Base-by-base conservation (phyloP, 495 filamentous ascomycete genomes). In the Podospora fimiseda region DNA sequence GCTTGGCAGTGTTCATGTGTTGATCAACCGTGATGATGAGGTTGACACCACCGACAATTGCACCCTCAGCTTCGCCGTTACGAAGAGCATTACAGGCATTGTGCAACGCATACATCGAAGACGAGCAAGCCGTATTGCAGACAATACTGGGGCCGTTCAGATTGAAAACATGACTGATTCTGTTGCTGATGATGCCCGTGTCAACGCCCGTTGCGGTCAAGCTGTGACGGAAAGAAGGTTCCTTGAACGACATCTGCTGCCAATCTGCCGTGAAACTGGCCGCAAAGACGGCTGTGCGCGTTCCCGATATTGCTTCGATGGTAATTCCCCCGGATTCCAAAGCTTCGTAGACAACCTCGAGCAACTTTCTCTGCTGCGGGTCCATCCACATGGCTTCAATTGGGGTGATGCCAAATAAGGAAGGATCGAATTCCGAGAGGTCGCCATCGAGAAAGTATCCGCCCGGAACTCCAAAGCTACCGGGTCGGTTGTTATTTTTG, bases 341-440 rank as follows among this genome's bases (percentile, higher is more conserved):
- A 1, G 88, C 88, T 54, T 90, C 86, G 58, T 90, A 91, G 1
- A 85, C 85, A 43, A 83, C 88, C 38, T 86, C 79, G 6, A 93
- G 72, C 0, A 86, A 82, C 38, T 89, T 67, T 20, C 88, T 79
- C 60, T 90, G 88, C 59, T 88, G 87, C 2, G 88, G 88, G 62
- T 91, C n/a, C n/a, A n/a, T n/a, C n/a, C n/a, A n/a, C n/a, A n/a
- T n/a, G n/a, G n/a, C n/a, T n/a, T n/a, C n/a, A n/a, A n/a, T n/a
- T n/a, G n/a, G n/a, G n/a, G n/a, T n/a, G n/a, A n/a, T n/a, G n/a
- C n/a, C n/a, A n/a, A n/a, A n/a, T n/a, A n/a, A n/a, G n/a, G n/a
- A n/a, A n/a, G n/a, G n/a, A n/a, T n/a, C n/a, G n/a, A n/a, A n/a
- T n/a, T n/a, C n/a, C n/a, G n/a, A n/a, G n/a, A n/a, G n/a, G n/a